A percentile compares a stretch with the other conserved stretches of the same genome.
Evolutionary conservation across 208 protist genomes (phyloP).

Genomic region (Herpetomonas samuelpessoai): DNA sequence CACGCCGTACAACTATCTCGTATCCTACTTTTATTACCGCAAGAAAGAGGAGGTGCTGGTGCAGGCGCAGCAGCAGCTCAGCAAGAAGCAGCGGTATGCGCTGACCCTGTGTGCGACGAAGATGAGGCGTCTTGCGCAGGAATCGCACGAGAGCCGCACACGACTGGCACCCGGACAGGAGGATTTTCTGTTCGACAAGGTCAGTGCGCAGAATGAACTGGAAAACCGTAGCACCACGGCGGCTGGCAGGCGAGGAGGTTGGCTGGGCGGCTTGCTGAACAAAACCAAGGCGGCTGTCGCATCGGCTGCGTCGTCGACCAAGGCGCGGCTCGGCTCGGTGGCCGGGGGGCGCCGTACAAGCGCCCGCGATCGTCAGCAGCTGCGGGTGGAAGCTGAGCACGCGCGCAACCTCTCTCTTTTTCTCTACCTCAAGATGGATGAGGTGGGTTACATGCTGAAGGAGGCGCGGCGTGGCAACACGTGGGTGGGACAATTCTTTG

Average conservation of each 20-base stretch:
- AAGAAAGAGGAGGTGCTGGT: constrained; percentile 29
- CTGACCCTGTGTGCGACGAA: constrained; percentile 45
- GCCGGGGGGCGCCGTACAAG: constrained; percentile 8
- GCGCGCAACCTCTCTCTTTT: constrained; percentile 47
- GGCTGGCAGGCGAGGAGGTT: not conserved
- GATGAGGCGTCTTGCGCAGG: constrained; percentile 43
- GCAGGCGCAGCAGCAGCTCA: constrained; percentile 26
- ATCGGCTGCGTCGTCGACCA: constrained; percentile 1
- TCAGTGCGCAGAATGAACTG: not conserved
- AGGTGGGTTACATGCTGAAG: constrained; percentile 48
- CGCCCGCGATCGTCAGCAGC: constrained; percentile 15
- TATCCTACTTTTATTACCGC: constrained; percentile 36
- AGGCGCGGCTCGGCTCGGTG: not conserved
- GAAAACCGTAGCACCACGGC: not conserved
- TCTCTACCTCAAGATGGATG: constrained; percentile 65
- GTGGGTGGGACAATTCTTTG: constrained; percentile 46
- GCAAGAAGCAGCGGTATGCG: constrained; percentile 56
- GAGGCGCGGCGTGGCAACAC: constrained; percentile 47
- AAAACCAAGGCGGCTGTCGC: constrained; percentile 3
- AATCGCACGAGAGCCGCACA: constrained; percentile 20
- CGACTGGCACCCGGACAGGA: constrained; percentile 1
- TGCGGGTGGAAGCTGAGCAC: constrained; percentile 46
- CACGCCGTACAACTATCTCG: constrained; percentile 44
- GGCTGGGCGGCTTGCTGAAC: not conserved
- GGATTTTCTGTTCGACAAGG: not conserved